These are phyloP conservation scores for Morella rubra DNA, from an alignment of 306 rosid species.

Conservation along the genomic window DNA sequence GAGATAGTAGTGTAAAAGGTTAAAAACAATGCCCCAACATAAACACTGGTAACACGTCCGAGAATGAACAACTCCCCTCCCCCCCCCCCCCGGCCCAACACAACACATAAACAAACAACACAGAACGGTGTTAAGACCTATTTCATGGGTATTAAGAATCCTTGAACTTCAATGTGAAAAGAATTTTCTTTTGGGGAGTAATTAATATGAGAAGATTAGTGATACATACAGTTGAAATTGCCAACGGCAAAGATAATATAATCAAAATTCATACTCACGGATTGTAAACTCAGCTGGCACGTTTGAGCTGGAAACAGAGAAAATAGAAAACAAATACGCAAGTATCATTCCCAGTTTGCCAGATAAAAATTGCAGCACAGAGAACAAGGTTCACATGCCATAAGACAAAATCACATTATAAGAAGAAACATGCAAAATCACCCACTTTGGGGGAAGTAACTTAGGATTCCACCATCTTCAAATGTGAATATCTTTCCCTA, in stretches of 20 bases:
- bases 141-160: background rate
- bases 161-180: background rate
- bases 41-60: background rate
- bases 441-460: background rate
- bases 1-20: background rate
- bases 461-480: background rate
- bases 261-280: constrained; percentile 63
- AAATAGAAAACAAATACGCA: background rate
- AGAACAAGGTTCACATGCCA: background rate
- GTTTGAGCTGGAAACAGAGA: constrained; percentile 53
- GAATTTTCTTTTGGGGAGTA: too few relatives aligned
- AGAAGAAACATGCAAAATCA: background rate
- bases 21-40: background rate
- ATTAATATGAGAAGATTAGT: constrained; percentile 1
- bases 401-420: background rate
- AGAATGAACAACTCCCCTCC: background rate
- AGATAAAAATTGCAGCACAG: background rate
- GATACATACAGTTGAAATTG: background rate
- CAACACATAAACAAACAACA: background rate
- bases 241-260: background rate
- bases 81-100: too few relatives aligned
- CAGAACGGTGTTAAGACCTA: background rate
- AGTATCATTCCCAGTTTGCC: constrained; percentile 12
- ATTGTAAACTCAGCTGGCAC: constrained; percentile 75
- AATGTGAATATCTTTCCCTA: background rate